Conservation (phyloP, 1,139 yeast genomes). For the Geotrichum phurueaensis region DNA sequence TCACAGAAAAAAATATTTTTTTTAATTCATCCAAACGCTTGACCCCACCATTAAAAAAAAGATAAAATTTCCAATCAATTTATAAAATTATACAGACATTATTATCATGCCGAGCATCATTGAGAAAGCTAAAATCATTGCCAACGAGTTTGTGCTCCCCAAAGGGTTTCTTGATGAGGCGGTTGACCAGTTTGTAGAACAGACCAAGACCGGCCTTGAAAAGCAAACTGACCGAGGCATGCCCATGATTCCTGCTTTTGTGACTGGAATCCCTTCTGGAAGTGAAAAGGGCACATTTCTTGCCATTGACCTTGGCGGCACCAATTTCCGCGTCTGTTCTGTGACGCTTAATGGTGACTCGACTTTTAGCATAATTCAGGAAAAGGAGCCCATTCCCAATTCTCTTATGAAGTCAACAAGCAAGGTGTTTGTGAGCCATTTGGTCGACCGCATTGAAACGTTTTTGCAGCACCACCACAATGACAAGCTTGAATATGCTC, state of each 20-base stretch:
- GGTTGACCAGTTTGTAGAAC: constrained; percentile 52
- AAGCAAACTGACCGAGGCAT: constrained; percentile 46
- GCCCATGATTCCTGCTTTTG: constrained; percentile 89
- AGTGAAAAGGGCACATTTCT: constrained; percentile 67
- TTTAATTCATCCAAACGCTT: background rate
- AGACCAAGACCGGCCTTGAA: constrained; percentile 47
- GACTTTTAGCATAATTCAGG: constrained; percentile 63
- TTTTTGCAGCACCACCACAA: constrained; percentile 62
- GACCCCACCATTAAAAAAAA: background rate
- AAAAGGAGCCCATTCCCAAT: constrained; percentile 66
- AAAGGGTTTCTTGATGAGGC: constrained; percentile 50
- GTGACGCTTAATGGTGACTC: constrained; percentile 74
- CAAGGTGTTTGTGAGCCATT: constrained; percentile 55
- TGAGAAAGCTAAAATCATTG: constrained; percentile 36
- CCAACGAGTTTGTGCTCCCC: constrained; percentile 49
- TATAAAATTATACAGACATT: too few relatives aligned
- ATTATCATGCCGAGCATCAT: background rate
- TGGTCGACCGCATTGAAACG: constrained; percentile 60
- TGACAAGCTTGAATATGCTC: constrained; percentile 15
- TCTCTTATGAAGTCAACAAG: constrained; percentile 61
- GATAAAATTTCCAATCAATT: background rate
- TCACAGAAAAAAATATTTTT: background rate
- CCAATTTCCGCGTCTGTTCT: constrained; percentile 85
- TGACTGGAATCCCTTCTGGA: constrained; percentile 76
- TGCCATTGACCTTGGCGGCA: constrained; percentile 87